Conservation (phyloP, 1,284 basidiomycete species). For the Trametes hirsuta region DNA sequence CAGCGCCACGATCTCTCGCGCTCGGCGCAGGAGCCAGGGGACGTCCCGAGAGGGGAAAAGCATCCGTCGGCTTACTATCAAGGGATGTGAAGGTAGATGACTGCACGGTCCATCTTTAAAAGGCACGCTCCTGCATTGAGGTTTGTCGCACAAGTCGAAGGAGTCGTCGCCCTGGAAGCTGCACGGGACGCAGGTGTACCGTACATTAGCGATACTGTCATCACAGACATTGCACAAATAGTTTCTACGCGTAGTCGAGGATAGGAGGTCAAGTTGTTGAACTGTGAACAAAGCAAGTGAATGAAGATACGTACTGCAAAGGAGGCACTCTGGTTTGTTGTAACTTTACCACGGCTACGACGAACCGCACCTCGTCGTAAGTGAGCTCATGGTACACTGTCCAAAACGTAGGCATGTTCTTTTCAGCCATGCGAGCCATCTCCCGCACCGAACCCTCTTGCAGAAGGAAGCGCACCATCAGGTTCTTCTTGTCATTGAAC, state of each 20-base stretch:
- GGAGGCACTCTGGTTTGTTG: neutral
- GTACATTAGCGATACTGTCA: slow-evolving; percentile 5
- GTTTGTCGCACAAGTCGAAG: neutral
- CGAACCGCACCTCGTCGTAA: too few species aligned
- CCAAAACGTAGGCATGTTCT: neutral
- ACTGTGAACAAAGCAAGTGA: neutral
- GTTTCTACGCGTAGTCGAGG: neutral
- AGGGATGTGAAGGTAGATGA: neutral
- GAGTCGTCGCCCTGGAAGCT: slow-evolving; percentile 1
- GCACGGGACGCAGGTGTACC: slow-evolving; percentile 5
- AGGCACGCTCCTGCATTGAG: neutral
- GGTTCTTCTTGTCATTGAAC: slow-evolving; percentile 1
- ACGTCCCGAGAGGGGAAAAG: neutral
- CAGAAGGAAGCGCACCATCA: slow-evolving; percentile 1
- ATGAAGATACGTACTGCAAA: neutral
- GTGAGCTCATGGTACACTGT: too few species aligned
- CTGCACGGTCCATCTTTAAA: neutral
- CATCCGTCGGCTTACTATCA: neutral
- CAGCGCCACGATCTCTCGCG: too few species aligned
- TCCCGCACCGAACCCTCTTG: neutral
- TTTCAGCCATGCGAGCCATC: neutral
- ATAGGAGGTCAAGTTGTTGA: neutral
- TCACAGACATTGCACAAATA: neutral
- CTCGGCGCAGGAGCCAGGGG: too few species aligned
- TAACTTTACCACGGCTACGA: too few species aligned